Base-by-base conservation (phyloP, 2,329 filamentous ascomycete species). In the Coniochaeta sp. region DNA sequence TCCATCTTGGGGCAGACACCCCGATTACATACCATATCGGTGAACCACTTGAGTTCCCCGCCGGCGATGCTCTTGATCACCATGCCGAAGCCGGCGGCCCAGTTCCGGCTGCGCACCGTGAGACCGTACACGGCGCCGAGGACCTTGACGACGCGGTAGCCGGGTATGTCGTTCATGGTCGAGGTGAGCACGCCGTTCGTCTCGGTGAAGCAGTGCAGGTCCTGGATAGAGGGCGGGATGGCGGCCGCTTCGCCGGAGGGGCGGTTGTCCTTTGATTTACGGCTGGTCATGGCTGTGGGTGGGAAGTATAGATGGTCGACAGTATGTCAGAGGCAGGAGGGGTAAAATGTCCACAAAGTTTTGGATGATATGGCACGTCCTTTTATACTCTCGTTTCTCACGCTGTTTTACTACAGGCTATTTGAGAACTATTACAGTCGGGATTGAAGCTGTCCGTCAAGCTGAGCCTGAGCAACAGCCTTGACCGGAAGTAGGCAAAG, bases 161-260 rank as follows among this genome's bases (percentile, higher is more conserved):
- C 83, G 0, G 84, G 84, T 24, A 87, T 72, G 66, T 87, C 83
- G 71, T 82, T 84, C 83, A 86, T 87, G 58, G 84, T 87, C 0
- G 81, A 81, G 0, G 82, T 86, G 63, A 87, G 81, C 59, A 87
- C 77, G 40, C 84, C 84, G 55, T 82, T 78, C 8, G 84, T 87
- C 67, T 87, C 84, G 42, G 81, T 81, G 71, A 84, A 85, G 73
- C 82, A 85, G 70, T 82, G 79, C 8, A 82, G 71, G 63, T 82
- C 80, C 5, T 61, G 62, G 60, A 71, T 62, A 17, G 65, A 59
- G 4, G 67, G 63, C 8, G 68, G 67, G 52, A 69, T 63, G 32
- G 62, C 58, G 38, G 62, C 40, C 2, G 47, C 22, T 55, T 57
- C 19, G 56, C 19, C 57, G 55, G 58, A 47, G 30, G 28, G 22